These are phyloP conservation scores for Cinnamomum chago DNA, from an alignment of 164 flowering plant species.

Conservation along the genomic window DNA sequence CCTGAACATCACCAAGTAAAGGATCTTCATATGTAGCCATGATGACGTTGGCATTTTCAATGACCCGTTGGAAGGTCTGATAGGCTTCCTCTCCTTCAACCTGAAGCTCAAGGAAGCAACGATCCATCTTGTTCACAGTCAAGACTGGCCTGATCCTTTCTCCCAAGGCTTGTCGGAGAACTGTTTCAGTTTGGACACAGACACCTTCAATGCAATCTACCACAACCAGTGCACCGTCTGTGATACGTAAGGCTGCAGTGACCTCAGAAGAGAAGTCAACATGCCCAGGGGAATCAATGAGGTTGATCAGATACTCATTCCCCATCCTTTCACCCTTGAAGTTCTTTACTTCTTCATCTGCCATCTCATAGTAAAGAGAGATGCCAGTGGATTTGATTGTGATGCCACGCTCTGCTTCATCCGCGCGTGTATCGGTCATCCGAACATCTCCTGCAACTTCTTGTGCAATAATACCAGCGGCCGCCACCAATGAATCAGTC, in stretches of 20 bases:
- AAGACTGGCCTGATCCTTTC: conserved; percentile 23
- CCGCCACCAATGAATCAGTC: conserved; percentile 45
- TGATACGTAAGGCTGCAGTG: conserved; percentile 20
- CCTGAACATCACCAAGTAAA: conserved; percentile 20
- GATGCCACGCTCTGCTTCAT: conserved; percentile 30
- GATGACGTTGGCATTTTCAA: conserved; percentile 21
- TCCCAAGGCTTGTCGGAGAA: conserved; percentile 25
- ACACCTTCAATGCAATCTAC: conserved; percentile 26
- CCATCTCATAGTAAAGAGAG: conserved; percentile 22
- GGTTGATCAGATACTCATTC: conserved; percentile 26
- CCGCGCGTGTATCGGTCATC: conserved; percentile 28
- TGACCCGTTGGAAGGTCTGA: conserved; percentile 20
- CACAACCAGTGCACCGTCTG: conserved; percentile 26
- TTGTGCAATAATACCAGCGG: conserved; percentile 49
- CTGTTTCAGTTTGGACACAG: conserved; percentile 28
- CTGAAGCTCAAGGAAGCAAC: conserved; percentile 22
- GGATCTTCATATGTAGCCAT: conserved; percentile 23
- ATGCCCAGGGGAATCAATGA: conserved; percentile 31
- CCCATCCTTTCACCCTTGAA: conserved; percentile 20
- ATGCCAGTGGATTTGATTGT: conserved; percentile 25
- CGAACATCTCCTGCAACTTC: conserved; percentile 43
- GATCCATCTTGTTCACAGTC: conserved; percentile 25
- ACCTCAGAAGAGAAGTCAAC: conserved; percentile 26
- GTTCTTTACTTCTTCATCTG: conserved; percentile 11
- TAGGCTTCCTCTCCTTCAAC: conserved; percentile 27